Evolutionary conservation across 768 basidiomycete species (phyloP), one percentile per base, ranked within the genome.

Genomic region (Russula olivacea): DNA sequence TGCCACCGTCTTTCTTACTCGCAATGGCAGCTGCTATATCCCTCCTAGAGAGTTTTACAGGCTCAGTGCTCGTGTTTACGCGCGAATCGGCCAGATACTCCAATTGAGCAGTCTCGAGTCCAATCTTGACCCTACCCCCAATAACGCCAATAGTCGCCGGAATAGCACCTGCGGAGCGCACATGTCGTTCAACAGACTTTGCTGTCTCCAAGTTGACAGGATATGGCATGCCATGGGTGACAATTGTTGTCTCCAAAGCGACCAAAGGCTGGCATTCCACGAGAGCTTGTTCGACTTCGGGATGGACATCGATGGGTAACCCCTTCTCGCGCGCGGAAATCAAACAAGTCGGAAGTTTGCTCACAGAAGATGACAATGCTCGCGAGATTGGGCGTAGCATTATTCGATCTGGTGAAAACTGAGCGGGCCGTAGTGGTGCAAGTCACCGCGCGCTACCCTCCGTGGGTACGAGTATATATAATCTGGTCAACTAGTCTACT

Each of bases 141-240:
- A 98, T 77, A 50, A 99, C 73, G 15, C 87, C 94, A 65, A 98
- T 89, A 1, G 94, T 98, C 1, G 96, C 95, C 8, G 97, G 97
- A 25, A 88, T 76, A n/a, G 87, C 84, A 4, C 89, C 88, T 36
- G 83, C 82, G 2, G 80, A 79, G 63, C 93, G 80, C 34, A 96
- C 86, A 54, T 89, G 86, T 8, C 70, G 71, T 73, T 93, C 92
- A 21, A 96, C 78, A 7, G 85, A 85, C 36, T 76, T 75, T 0
- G 92, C 86, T 25, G 89, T 85, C 30, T 86, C 78, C 7, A 88
- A 72, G 70, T 93, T 95, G 41, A 79, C 78, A 0, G 93, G 93
- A 67, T 84, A 84, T 0, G 93, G 91, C 76, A 96, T 84, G 21
- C 93, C 96, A 78, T 98, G 93, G 1, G 94, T 94, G 63, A 97